Conservation (phyloP, 495 filamentous ascomycete species). For the Aspergillus sclerotioniger region DNA sequence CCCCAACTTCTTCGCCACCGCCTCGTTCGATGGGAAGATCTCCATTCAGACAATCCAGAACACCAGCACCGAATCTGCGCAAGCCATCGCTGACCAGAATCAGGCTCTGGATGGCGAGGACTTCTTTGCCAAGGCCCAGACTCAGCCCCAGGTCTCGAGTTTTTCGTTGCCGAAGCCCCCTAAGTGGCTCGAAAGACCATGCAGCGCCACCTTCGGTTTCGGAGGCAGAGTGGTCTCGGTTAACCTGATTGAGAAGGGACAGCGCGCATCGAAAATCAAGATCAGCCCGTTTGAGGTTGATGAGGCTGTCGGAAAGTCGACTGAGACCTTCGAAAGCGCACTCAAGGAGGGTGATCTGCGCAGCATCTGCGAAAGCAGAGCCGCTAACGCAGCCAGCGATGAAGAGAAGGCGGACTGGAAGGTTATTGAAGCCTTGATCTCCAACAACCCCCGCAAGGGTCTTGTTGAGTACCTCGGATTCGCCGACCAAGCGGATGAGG, state of each 20-base stretch:
- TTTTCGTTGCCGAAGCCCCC: conserved; percentile 86
- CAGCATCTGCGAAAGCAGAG: conserved; percentile 77
- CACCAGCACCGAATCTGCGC: conserved; percentile 56
- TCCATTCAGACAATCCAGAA: conserved; percentile 90
- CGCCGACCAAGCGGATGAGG: conserved; percentile 54
- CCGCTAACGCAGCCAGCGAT: conserved; percentile 68
- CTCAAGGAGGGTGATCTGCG: conserved; percentile 73
- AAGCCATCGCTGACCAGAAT: conserved; percentile 54
- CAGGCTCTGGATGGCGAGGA: conserved; percentile 85
- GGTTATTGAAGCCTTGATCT: conserved; percentile 84
- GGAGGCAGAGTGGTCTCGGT: conserved; percentile 89
- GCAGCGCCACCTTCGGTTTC: conserved; percentile 90
- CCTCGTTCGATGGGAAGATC: conserved; percentile 95
- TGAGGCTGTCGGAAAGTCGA: conserved; percentile 76
- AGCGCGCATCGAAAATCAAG: conserved; percentile 71
- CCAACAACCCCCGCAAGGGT: conserved; percentile 73
- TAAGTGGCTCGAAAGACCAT: conserved; percentile 84
- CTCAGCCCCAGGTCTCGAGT: conserved; percentile 80
- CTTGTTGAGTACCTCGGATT: conserved; percentile 89
- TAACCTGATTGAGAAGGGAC: conserved; percentile 55
- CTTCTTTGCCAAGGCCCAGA: conserved; percentile 93
- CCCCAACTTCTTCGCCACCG: conserved; percentile 85
- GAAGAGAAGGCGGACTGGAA: conserved; percentile 95
- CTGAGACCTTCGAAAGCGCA: conserved; percentile 81
- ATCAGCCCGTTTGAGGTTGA: conserved; percentile 90